Evolutionary conservation across 495 filamentous ascomycete genomes (phyloP), one percentile per base, ranked within the genome.

Genomic region (Entonaema liquescens): DNA sequence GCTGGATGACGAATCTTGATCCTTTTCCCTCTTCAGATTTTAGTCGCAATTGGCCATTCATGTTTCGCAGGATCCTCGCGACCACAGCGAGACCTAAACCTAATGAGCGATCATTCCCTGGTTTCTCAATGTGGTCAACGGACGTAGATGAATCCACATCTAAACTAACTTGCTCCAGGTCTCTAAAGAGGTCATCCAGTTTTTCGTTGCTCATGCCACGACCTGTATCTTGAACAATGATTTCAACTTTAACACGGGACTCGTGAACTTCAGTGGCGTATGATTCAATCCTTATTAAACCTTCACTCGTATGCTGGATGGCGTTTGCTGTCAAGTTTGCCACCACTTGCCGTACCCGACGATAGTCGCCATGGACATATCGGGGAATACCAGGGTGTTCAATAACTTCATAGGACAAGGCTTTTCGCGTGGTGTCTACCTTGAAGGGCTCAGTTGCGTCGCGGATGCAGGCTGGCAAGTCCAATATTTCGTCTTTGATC

Each of bases 21-120:
- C 95, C 95, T 72, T 91, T 92, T 0, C 92, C 92, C 76, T 91
- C 87, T 76, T 97, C 93, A 0, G 94, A 97, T 70, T 94, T 96
- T 5, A 98, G 82, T 23, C 92, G 87, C 19, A 98, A 78, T 66
- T 97, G 95, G 0, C 95, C 95, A 59, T 95, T 89, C 91, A 97
- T 94, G 72, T 92, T 97, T n/a, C 88, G 86, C 21, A 97, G 83
- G 50, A 92, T 93, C 23, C 94, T 85, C 42, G 95, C 91, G 2
- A 97, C 94, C 12, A 96, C 82, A 1, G 95, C 95, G 26, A 98
- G 85, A 0, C 94, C 95, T 4, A 98, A 83, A 0, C 95, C 95
- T 2, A 98, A 77, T 1, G 89, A 78, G 29, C 86, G 58, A 75
- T 75, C 63, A 78, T 85, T 25, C 62, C 71, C 47, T 11, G 66